Evolutionary conservation across 78 protist genomes (phyloP).

Genomic region (Dictyostelium intermedium): DNA sequence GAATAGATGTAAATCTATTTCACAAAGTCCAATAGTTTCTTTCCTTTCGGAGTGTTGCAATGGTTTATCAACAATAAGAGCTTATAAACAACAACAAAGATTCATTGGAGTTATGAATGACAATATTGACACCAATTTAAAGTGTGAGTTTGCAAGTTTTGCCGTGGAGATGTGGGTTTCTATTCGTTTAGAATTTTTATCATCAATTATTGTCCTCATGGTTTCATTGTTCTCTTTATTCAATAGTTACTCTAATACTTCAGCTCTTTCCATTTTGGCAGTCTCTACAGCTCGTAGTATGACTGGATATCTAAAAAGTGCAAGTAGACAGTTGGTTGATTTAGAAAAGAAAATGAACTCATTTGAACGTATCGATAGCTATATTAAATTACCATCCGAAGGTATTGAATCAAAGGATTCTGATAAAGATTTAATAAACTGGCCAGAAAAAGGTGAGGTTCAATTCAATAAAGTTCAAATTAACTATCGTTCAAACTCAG

Average conservation of each 20-base stretch:
- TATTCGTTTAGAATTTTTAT: slow-evolving; percentile 81
- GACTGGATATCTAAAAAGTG: slow-evolving; percentile 17
- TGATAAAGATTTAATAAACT: background rate
- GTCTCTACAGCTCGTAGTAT: slow-evolving; percentile 66
- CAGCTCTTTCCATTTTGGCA: slow-evolving; percentile 77
- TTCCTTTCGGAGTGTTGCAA: slow-evolving; percentile 82
- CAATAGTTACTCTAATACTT: background rate
- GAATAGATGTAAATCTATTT: slow-evolving; percentile 85
- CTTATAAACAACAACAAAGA: slow-evolving; percentile 57
- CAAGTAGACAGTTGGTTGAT: slow-evolving; percentile 17
- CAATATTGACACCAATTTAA: slow-evolving; percentile 7
- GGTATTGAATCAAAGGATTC: slow-evolving; percentile 29
- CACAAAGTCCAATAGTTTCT: slow-evolving; percentile 91
- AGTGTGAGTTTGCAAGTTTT: slow-evolving; percentile 26
- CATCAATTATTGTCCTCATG: slow-evolving; percentile 27
- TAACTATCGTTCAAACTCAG: slow-evolving; percentile 79
- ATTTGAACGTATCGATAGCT: slow-evolving; percentile 41
- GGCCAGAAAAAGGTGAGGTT: slow-evolving; percentile 84
- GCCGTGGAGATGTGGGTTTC: slow-evolving; percentile 85
- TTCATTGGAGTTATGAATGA: background rate
- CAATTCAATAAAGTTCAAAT: slow-evolving; percentile 69
- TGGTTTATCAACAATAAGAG: slow-evolving; percentile 94
- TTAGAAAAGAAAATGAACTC: slow-evolving; percentile 85
- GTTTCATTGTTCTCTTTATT: slow-evolving; percentile 58
- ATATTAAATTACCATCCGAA: slow-evolving; percentile 41